Evolutionary conservation across 257 asterid genomes (phyloP), one percentile per base, ranked within the genome.

Genomic region (Gentiana dahurica): DNA sequence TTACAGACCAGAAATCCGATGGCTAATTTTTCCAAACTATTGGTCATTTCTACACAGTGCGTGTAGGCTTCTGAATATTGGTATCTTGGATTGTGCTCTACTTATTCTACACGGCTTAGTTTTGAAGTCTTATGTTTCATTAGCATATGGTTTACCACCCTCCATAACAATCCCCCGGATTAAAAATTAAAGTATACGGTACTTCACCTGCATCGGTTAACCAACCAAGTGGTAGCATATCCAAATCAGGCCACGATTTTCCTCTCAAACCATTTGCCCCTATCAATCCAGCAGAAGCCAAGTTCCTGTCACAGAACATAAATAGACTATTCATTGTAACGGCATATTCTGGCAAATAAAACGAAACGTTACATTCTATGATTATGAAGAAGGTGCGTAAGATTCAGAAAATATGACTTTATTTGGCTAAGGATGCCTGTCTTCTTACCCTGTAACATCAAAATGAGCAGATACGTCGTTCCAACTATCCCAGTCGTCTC

Each of bases 401-500:
- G 24, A 24, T 36, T 43, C 4, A 38, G 36, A 47, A 60, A 47
- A 11, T 39, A 37, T 34, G 13, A 38, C 34, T 34, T 24, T 24
- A n/a, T 4, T 34, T 4, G 44, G 36, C 12, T 39, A 7, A 11
- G 36, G 36, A 15, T 57, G 24, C 24, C 24, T 36, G 12, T 2
- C 13, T 36, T 32, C 34, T 41, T 84, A 92, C 99, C 99, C 65
- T 12, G 85, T 48, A 71, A 92, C 70, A 59, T 83, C 79, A 66
- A 92, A 88, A 72, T 92, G 99, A 41, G 84, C 61, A 34, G 77
- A 68, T 34, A 92, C 86, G 62, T 92, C 97, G 51, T 49, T 67
- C 99, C 99, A 92, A 5, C 68, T 58, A 84, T 92, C 99, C 99
- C 99, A 92, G 66, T 92, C 99, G 65, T 92, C 99, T 39, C 94